Percentiles rank a stretch among this genome's conserved stretches.
phyloP scores from a whole-genome alignment of 768 basidiomycete species.

The Suillus placidus region DNA sequence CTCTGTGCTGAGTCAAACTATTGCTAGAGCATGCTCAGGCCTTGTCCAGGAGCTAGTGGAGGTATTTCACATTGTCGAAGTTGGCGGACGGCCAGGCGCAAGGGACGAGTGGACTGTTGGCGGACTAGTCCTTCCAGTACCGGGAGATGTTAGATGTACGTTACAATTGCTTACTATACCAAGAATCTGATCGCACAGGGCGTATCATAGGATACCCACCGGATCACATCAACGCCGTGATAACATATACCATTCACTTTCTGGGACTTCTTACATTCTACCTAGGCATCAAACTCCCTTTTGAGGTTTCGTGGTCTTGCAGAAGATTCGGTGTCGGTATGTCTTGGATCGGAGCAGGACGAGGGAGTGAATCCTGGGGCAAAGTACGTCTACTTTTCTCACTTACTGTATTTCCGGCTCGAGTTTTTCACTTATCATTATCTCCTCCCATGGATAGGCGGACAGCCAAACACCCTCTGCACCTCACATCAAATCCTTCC shows the following conservation, averaged over 20 bases:
- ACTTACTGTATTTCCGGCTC: background rate
- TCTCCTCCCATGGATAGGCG: constrained; percentile 45
- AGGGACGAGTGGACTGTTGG: constrained; percentile 88
- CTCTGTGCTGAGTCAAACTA: constrained; percentile 49
- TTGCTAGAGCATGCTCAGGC: constrained; percentile 70
- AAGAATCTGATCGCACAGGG: background rate
- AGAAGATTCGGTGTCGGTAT: constrained; percentile 72
- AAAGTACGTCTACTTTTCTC: constrained; percentile 39
- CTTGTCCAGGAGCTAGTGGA: constrained; percentile 83
- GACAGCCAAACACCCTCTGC: constrained; percentile 68
- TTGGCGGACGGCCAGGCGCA: constrained; percentile 73
- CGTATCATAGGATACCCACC: constrained; percentile 67
- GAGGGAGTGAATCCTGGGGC: constrained; percentile 76
- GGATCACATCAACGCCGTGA: constrained; percentile 86
- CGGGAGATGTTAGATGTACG: constrained; percentile 77
- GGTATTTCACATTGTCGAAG: constrained; percentile 82
- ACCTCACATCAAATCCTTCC: constrained; percentile 52
- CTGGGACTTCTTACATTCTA: constrained; percentile 79
- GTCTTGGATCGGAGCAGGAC: constrained; percentile 74
- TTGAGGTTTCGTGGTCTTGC: constrained; percentile 73
- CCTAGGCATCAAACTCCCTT: constrained; percentile 81
- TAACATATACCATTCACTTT: constrained; percentile 82
- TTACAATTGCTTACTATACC: constrained; percentile 25
- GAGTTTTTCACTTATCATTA: constrained; percentile 8
- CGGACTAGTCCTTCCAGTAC: constrained; percentile 77